Base-by-base conservation (phyloP, 176 grass and related monocot genomes). In the Rhynchospora breviuscula region DNA sequence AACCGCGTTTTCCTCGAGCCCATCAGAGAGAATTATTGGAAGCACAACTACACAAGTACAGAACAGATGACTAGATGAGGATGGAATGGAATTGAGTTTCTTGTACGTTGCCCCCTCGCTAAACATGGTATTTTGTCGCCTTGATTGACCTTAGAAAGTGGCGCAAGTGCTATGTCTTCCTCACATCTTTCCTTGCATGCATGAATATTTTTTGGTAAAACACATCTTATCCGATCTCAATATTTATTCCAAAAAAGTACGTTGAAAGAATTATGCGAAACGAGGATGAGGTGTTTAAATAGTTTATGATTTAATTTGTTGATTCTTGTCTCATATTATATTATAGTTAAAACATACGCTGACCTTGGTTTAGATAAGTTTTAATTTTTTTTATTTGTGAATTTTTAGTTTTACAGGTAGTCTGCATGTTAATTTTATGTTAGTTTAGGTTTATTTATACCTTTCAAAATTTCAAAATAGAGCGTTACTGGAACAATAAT, bases 1-100 rank as follows among this genome's bases (percentile, higher is more conserved):
- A 47, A 47, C 43, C 67, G 43, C 43, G 67, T 71, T 46, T 70
- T n/a, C 44, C 70, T 74, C 67, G 70, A 74, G 70, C 45, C 44
- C 45, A 48, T 73, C 70, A 74, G 23, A 10, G 22, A 21, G 62
- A 64, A 62, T n/a, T n/a, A 40, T 40, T 40, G 35, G 6, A 60
- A 62, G 26, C 26, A 29, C 26, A 29, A 29, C 26, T 29, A 1
- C 26, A 19, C 8, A 65, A 21, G 45, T 12, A 19, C 2, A 25
- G 10, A 62, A 73, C 43, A 22, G n/a, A 74, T 7, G 45, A 74
- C 26, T 29, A 73, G 19, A 3, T 71, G 40, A 31, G n/a, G 23
- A 7, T 17, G 25, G 26, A 73, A 73, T 12, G 18, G 23, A 46
- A 9, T 75, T n/a, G 21, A 25, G 45, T 75, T 75, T 75, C 70